phyloP scores from a whole-genome alignment of 1,139 yeast genomes.

The Cylindricascospora bacillispora region DNA sequence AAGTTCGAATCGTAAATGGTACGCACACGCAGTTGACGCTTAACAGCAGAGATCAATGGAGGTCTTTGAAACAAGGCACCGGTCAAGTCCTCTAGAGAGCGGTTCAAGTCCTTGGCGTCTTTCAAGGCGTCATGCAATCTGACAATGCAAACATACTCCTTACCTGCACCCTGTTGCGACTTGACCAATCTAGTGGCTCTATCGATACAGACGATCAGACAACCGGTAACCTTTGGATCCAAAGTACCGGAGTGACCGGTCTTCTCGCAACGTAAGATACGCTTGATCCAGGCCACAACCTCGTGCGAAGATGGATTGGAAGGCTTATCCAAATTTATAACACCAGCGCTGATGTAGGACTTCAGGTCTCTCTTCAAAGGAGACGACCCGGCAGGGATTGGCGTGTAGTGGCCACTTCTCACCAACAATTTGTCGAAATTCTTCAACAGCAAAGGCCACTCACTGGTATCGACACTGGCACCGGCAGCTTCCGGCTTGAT shows the following conservation, averaged over 20 bases:
- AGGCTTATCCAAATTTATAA: slow-evolving; percentile 93
- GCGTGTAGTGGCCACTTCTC: slow-evolving; percentile 93
- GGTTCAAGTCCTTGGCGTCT: slow-evolving; percentile 81
- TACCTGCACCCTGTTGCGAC: slow-evolving; percentile 99
- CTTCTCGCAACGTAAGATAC: slow-evolving; percentile 88
- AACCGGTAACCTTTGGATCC: slow-evolving; percentile 97
- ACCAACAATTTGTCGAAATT: slow-evolving; percentile 89
- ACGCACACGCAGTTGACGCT: slow-evolving; percentile 96
- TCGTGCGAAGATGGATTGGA: slow-evolving; percentile 97
- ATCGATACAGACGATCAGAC: slow-evolving; percentile 94
- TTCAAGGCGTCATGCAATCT: slow-evolving; percentile 88
- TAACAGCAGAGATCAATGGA: slow-evolving; percentile 95
- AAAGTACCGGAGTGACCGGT: slow-evolving; percentile 99
- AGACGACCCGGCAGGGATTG: slow-evolving; percentile 89
- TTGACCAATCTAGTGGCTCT: slow-evolving; percentile 96
- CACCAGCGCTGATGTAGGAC: slow-evolving; percentile 86
- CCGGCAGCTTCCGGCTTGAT: slow-evolving; percentile 83
- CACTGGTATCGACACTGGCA: slow-evolving; percentile 76
- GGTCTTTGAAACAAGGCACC: slow-evolving; percentile 99
- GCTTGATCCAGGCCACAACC: slow-evolving; percentile 98
- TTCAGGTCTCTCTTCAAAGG: slow-evolving; percentile 91
- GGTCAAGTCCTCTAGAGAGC: slow-evolving; percentile 83
- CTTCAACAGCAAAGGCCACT: slow-evolving; percentile 91
- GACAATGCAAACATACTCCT: slow-evolving; percentile 96
- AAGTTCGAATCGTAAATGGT: slow-evolving; percentile 93